phyloP scores from a whole-genome alignment of 2,329 filamentous ascomycete species.

The Fusarium newnesense region DNA sequence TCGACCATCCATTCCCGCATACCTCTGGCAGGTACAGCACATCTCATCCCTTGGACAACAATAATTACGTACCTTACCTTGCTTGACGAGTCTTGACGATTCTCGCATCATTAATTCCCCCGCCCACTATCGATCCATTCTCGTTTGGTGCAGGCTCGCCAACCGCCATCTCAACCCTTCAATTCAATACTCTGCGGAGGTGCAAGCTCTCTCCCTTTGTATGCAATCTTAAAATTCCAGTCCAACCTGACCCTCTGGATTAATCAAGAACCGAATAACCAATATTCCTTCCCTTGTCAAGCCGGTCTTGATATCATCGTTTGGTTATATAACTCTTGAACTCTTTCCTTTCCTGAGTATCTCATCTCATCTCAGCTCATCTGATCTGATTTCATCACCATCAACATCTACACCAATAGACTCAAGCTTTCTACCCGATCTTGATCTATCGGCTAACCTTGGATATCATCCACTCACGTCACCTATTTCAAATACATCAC shows the following conservation, averaged over 20 bases:
- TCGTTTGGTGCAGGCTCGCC: conserved; percentile 35
- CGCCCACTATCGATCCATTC: conserved; percentile 18
- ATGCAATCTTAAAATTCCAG: conserved; percentile 41
- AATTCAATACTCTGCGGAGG: conserved; percentile 29
- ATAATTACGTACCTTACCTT: conserved; percentile 11
- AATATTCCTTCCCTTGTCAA: conserved; percentile 42
- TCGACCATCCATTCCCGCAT: conserved; percentile 32
- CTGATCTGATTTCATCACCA: neutral
- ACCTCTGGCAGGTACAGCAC: conserved; percentile 39
- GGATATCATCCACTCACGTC: conserved; percentile 14
- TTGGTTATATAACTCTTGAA: conserved; percentile 34
- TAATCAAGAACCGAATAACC: conserved; percentile 23
- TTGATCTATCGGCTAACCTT: conserved; percentile 8
- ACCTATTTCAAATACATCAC: conserved; percentile 5
- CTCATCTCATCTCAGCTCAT: conserved; percentile 3
- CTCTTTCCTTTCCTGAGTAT: neutral
- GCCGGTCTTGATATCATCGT: conserved; percentile 37
- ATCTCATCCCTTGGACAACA: conserved; percentile 31
- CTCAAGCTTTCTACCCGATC: neutral
- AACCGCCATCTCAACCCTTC: conserved; percentile 21
- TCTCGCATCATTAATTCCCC: conserved; percentile 17
- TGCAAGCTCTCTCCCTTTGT: conserved; percentile 42
- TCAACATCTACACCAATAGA: conserved; percentile 9
- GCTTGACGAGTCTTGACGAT: conserved; percentile 31
- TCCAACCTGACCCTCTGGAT: conserved; percentile 24